Percentiles rank a stretch among this genome's conserved stretches.
phyloP scores from a whole-genome alignment of 2,329 filamentous ascomycete species.

The Zymoseptoria brevis region DNA sequence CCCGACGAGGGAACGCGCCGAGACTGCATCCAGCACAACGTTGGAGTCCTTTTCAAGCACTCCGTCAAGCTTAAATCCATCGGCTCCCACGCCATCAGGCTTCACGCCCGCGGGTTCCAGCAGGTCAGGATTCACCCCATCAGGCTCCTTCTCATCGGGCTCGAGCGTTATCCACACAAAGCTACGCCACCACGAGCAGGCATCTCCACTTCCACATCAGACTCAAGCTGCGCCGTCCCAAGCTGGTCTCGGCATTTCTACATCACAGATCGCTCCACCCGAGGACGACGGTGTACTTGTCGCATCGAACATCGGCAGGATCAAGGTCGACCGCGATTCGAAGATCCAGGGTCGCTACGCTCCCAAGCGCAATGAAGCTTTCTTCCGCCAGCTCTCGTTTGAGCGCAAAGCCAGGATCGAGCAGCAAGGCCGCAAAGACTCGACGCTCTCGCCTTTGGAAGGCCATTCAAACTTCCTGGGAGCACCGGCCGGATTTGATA shows the following conservation, averaged over 20 bases:
- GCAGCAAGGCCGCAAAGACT: not conserved
- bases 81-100: not conserved
- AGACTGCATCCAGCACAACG: not conserved
- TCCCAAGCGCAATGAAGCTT: not conserved
- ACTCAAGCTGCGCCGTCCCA: not conserved
- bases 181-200: not conserved
- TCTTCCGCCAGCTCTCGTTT: not conserved
- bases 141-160: not conserved
- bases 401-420: not conserved
- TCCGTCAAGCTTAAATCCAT: not conserved
- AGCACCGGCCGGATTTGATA: not conserved
- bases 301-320: not conserved
- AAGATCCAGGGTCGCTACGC: not conserved
- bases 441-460: not conserved
- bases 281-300: not conserved
- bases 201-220: not conserved
- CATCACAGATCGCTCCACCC: not conserved
- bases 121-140: not conserved
- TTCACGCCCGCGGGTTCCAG: not conserved
- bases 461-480: not conserved
- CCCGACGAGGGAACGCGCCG: not conserved
- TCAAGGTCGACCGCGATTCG: slow-evolving; percentile 1
- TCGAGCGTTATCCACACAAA: not conserved
- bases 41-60: not conserved
- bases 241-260: not conserved